phyloP scores from a whole-genome alignment of 1,284 basidiomycete genomes.

The Moniliophthora roreri region DNA sequence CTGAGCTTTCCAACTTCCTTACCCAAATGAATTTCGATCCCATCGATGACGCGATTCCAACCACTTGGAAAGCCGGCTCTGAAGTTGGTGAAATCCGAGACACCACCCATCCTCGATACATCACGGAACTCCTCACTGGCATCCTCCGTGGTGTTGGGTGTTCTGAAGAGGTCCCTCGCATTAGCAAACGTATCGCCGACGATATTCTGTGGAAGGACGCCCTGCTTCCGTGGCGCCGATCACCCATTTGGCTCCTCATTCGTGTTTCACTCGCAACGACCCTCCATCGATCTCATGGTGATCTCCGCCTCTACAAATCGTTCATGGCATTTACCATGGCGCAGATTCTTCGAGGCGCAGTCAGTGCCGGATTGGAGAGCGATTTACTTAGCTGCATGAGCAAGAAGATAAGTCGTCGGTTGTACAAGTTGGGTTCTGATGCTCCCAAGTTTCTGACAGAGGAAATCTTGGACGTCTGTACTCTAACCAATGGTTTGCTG shows the following conservation, averaged over 20 bases:
- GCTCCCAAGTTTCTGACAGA: conserved; percentile 19
- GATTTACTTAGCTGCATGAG: conserved; percentile 34
- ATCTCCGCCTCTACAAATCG: conserved; percentile 35
- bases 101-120: conserved; percentile 13
- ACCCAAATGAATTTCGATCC: conserved; percentile 16
- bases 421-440: conserved; percentile 33
- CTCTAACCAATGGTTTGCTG: conserved; percentile 14
- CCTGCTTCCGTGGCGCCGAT: conserved; percentile 44
- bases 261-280: conserved; percentile 46
- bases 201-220: conserved; percentile 42
- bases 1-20: conserved; percentile 17
- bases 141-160: conserved; percentile 35
- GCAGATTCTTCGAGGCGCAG: conserved; percentile 24
- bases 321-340: conserved; percentile 45
- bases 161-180: conserved; percentile 25
- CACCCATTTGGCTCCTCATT: conserved; percentile 44
- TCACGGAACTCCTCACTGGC: conserved; percentile 31
- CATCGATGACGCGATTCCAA: conserved; percentile 1
- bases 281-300: conserved; percentile 20
- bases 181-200: conserved; percentile 42
- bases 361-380: conserved; percentile 23
- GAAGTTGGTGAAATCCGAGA: conserved; percentile 9
- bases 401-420: conserved; percentile 34
- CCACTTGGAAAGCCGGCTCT: conserved; percentile 7
- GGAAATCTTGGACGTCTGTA: conserved; percentile 16